Conservation (phyloP, 805 yeast species). For the Candida fluviatilis region DNA sequence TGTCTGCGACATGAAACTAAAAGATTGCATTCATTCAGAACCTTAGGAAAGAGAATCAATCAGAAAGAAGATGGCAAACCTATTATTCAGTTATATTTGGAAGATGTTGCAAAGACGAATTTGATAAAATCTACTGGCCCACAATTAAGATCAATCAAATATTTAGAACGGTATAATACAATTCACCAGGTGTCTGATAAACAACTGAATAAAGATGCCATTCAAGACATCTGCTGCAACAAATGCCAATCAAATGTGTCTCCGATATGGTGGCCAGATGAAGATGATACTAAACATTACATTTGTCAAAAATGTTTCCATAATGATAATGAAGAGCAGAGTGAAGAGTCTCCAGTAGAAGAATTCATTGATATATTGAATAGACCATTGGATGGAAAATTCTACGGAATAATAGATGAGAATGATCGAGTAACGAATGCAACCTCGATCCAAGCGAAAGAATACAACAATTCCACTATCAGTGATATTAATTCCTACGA, state of each 20-base stretch:
- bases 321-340: conserved; percentile 9
- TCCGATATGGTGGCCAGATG: conserved; percentile 35
- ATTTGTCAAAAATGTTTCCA: conserved; percentile 33
- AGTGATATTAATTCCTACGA: background rate
- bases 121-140: conserved; percentile 25
- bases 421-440: conserved; percentile 17
- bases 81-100: conserved; percentile 36
- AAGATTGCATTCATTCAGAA: conserved; percentile 19
- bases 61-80: conserved; percentile 30
- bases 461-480: too few species aligned
- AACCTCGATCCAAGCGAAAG: too few species aligned
- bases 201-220: background rate
- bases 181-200: background rate
- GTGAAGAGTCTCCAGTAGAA: conserved; percentile 6
- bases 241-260: conserved; percentile 23
- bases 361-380: conserved; percentile 19
- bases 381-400: conserved; percentile 27
- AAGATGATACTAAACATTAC: background rate
- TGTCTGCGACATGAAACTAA: conserved; percentile 38
- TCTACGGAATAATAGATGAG: conserved; percentile 26
- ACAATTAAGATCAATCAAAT: conserved; percentile 27
- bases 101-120: conserved; percentile 22
- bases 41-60: conserved; percentile 25
- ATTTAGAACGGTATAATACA: conserved; percentile 13
- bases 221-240: conserved; percentile 11